Evolutionary conservation across 805 yeast species (phyloP).

Genomic region (Candida awuae): DNA sequence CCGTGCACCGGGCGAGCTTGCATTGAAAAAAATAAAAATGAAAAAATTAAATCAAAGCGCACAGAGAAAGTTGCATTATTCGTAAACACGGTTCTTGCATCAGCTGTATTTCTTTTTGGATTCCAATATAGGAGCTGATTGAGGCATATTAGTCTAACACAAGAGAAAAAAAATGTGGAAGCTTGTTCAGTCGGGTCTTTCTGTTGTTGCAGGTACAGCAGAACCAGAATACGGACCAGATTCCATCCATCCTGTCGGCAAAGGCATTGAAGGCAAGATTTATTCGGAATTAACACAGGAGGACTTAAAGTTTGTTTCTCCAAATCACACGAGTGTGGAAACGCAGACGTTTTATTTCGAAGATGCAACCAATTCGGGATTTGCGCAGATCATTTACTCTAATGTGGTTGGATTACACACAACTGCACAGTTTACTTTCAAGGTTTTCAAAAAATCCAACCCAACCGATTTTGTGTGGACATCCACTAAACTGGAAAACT

Average conservation of each 20-base stretch:
- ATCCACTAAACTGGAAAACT: constrained; percentile 79
- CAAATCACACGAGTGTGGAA: constrained; percentile 83
- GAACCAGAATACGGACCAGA: constrained; percentile 96
- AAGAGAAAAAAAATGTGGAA: constrained; percentile 24
- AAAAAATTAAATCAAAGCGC: too few species aligned
- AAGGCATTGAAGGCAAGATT: constrained; percentile 49
- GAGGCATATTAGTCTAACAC: too few species aligned
- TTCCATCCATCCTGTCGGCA: constrained; percentile 71
- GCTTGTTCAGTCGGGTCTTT: constrained; percentile 32
- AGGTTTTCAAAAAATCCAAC: constrained; percentile 51
- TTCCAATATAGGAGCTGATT: too few species aligned
- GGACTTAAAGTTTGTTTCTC: constrained; percentile 71
- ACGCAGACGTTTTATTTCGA: constrained; percentile 88
- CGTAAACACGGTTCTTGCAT: too few species aligned
- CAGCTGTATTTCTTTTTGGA: too few species aligned
- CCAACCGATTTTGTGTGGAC: constrained; percentile 71
- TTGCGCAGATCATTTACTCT: constrained; percentile 92
- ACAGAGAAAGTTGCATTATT: too few species aligned
- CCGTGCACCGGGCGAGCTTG: too few species aligned
- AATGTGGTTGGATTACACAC: constrained; percentile 81
- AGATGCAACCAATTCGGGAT: constrained; percentile 61
- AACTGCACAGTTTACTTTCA: constrained; percentile 90
- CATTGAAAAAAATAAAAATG: too few species aligned
- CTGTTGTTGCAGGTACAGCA: constrained; percentile 95
- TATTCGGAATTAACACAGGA: constrained; percentile 50